Evolutionary conservation across 148 eudicot genomes (phyloP).

Genomic region (Gaultheria prostrata): DNA sequence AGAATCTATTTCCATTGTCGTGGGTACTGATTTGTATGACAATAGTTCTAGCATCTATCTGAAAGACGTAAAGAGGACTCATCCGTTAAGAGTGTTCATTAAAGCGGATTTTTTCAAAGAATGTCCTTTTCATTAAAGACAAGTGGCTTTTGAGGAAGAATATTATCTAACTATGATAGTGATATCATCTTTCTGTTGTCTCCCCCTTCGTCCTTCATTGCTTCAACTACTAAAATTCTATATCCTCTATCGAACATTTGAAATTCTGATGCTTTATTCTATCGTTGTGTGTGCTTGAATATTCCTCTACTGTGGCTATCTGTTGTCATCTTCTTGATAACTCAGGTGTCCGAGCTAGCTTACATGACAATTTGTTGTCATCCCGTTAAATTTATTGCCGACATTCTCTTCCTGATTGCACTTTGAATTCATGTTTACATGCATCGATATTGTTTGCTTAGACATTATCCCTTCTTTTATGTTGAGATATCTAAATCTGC

Average conservation of each 20-base stretch:
- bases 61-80: constrained; percentile 1
- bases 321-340: no score
- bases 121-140: background rate
- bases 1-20: background rate
- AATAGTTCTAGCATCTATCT: background rate
- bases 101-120: constrained; percentile 11
- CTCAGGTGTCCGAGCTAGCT: no score
- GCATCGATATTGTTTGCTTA: no score
- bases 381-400: background rate
- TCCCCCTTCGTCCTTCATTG: background rate
- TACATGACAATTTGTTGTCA: no score
- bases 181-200: constrained; percentile 19
- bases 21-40: background rate
- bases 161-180: constrained; percentile 12
- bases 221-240: constrained; percentile 14
- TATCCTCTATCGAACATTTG: constrained; percentile 16
- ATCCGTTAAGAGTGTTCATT: background rate
- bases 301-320: background rate
- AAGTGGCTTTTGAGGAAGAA: background rate
- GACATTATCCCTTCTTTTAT: no score
- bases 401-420: background rate
- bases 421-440: background rate
- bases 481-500: no score
- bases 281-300: constrained; percentile 9
- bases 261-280: constrained; percentile 18